Evolutionary conservation across 1,284 basidiomycete species (phyloP), one percentile per base, ranked within the genome.

Genomic region (Fomitiporia mediterranea): DNA sequence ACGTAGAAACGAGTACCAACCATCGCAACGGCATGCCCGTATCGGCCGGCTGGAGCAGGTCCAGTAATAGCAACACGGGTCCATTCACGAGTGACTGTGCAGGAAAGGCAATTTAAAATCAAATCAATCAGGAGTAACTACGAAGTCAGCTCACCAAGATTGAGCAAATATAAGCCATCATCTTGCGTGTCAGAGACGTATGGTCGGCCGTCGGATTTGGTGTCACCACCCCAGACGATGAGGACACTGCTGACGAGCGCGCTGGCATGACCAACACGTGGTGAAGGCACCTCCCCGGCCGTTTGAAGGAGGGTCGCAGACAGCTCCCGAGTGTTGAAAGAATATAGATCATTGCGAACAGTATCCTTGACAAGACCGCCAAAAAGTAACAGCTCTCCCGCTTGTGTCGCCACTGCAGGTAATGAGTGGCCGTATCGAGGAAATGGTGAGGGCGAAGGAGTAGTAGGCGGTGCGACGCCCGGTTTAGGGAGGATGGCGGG

Each of bases 171-270:
- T 44, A 99, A 76, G 0, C 86, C 89, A 68, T 98, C 92, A 69
- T 99, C 97, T 71, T 96, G 93, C 64, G 81, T 83, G 64, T 96
- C 94, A 9, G 80, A 77, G 9, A 83, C 80, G 60, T 80, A 80
- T 19, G 83, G 77, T 68, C 83, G 83, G 23, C 74, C 73, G 60
- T 84, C 83, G 11, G 84, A 82, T 71, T 87, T 89, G 2, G 96
- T 99, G 69, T 99, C 97, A 32, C 97, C 97, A 57, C 97, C 97
- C 95, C 97, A 99, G 4, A 98, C 89, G 60, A 99, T 92, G 64
- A 99, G 79, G 47, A 98, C 95, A 65, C 92, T 94, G 70, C 92
- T 94, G 57, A 98, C 93, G 47, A 98, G 85, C 13, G 95, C 95
- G 68, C 91, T 90, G 1, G 95, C 93, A 74, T 99, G 97, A 0